These are phyloP conservation scores for Albatrellus ellisii DNA, from an alignment of 768 basidiomycete species.

Conservation along the genomic window DNA sequence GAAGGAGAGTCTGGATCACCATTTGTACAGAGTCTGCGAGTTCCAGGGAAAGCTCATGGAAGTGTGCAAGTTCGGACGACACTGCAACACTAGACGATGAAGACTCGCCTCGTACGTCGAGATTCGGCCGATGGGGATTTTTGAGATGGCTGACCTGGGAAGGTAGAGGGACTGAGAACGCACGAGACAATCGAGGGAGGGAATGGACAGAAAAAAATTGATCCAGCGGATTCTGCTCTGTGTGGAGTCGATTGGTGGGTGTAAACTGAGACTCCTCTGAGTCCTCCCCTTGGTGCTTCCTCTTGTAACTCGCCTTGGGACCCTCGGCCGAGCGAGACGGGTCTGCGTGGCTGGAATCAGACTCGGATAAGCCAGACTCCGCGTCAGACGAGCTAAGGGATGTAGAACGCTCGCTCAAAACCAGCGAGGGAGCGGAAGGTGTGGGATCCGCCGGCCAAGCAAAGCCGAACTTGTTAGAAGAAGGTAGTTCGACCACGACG, in stretches of 20 bases:
- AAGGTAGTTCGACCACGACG: conserved; percentile 30
- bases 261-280: conserved; percentile 17
- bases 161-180: conserved; percentile 70
- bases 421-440: conserved; percentile 24
- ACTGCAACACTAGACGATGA: conserved; percentile 14
- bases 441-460: conserved; percentile 40
- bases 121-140: conserved; percentile 41
- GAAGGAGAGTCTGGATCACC: conserved; percentile 83
- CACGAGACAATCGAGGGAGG: conserved; percentile 52
- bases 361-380: conserved; percentile 39
- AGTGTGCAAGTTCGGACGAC: conserved; percentile 24
- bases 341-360: conserved; percentile 16
- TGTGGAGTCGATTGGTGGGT: conserved; percentile 19
- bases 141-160: conserved; percentile 64
- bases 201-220: conserved; percentile 14
- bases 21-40: conserved; percentile 86
- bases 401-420: conserved; percentile 24
- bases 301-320: conserved; percentile 7
- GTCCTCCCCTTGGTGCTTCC: conserved; percentile 11
- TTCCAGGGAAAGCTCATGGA: conserved; percentile 70
- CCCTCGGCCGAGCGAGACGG: background rate
- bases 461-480: conserved; percentile 45
- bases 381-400: conserved; percentile 35
- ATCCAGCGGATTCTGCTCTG: conserved; percentile 21
- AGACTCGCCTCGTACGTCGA: conserved; percentile 12